Evolutionary conservation across 2,329 filamentous ascomycete genomes (phyloP), one percentile per base, ranked within the genome.

Genomic region (Penicillium sp.): DNA sequence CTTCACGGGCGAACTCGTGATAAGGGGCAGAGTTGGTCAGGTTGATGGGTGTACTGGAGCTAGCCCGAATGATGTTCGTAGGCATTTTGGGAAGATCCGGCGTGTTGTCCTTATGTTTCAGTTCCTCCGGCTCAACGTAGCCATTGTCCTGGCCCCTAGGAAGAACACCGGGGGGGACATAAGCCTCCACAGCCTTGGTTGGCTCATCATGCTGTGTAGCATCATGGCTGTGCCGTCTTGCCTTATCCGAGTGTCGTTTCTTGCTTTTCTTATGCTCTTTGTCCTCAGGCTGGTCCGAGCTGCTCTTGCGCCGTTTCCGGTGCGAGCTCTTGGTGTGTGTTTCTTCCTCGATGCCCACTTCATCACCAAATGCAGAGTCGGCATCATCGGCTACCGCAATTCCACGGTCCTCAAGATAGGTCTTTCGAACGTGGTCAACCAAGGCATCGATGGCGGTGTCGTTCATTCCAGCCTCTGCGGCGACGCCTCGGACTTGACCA

Each of bases 351-450:
- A 62, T 61, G 10, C 68, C 57, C 15, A 69, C 59, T 52, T 72
- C 67, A n/a, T 65, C 57, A 6, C 67, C 68, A 35, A 68, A 69
- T 2, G 52, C 40, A 6, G 57, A 56, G 1, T 50, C 35, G 19
- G 31, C 33, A 27, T 46, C 13, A 13, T 50, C 40, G 3, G 40
- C 38, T 2, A 19, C 17, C 1, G 10, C 29, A 23, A 61, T 54
- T 2, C 51, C 57, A 21, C 59, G 55, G 3, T 54, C 21, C 2
- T 66, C 60, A 2, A 71, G 59, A 52, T 68, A 73, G 3, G 54
- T 58, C 25, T 49, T 61, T 43, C 63, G 67, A n/a, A 70, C 61
- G 38, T 67, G 65, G 17, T 54, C 55, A 2, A 67, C 46, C 21
- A 73, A 55, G 12, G 50, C 31, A 38, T 56, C 50, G 4, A 66